These are phyloP conservation scores for Thymus quinquecostatus DNA, from an alignment of 257 asterid genomes.

Conservation along the genomic window DNA sequence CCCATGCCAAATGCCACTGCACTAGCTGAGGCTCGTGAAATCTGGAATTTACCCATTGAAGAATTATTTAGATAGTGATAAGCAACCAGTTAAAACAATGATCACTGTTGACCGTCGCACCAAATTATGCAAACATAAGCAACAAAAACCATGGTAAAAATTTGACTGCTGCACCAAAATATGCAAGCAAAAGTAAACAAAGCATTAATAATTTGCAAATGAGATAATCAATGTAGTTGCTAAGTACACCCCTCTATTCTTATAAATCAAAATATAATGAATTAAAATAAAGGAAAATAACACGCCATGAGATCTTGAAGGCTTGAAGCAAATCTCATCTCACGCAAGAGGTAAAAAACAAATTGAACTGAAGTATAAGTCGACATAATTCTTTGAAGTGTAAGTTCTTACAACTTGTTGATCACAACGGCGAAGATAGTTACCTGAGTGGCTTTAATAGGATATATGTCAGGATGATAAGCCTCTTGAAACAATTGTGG, in stretches of 20 bases:
- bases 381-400: not conserved
- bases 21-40: conserved; percentile 95
- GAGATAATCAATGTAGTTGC: conserved; percentile 19
- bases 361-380: conserved; percentile 18
- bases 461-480: conserved; percentile 85
- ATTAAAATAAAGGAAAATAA: conserved; percentile 16
- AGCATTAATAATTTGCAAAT: conserved; percentile 18
- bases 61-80: conserved; percentile 24
- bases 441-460: conserved; percentile 95
- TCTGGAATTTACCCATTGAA: conserved; percentile 43
- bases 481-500: conserved; percentile 73
- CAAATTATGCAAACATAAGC: conserved; percentile 3
- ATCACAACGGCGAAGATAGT: conserved; percentile 55
- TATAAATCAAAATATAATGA: conserved; percentile 15
- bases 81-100: conserved; percentile 8
- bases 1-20: conserved; percentile 99
- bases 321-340: not conserved
- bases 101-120: not conserved
- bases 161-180: not conserved
- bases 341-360: conserved; percentile 20
- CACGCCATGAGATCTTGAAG: not conserved
- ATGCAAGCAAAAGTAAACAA: not conserved
- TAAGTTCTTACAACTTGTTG: conserved; percentile 11
- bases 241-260: conserved; percentile 11
- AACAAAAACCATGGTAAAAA: not conserved